phyloP scores from a whole-genome alignment of 257 asterid species.

The Solanum dulcamara region DNA sequence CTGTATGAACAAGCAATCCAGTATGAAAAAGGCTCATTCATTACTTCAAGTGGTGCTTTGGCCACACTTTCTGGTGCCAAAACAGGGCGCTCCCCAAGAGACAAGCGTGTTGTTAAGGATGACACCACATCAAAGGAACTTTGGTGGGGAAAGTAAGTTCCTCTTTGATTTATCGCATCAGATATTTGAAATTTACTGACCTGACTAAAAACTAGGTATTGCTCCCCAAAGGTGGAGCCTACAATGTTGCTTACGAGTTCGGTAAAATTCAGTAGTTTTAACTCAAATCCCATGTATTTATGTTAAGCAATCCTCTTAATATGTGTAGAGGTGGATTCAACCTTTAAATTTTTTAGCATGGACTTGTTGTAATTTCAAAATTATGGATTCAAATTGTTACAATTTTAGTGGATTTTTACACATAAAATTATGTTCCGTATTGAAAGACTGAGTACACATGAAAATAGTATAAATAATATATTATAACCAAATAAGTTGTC shows the following conservation, averaged over 20 bases:
- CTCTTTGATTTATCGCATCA: neutral
- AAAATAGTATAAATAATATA: neutral
- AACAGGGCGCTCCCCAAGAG: conserved; percentile 88
- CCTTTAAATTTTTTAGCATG: neutral
- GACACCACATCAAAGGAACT: conserved; percentile 58
- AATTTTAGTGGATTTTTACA: too few species aligned
- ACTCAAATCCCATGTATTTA: neutral
- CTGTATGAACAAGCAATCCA: conserved; percentile 81
- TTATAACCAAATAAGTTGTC: neutral
- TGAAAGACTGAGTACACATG: neutral
- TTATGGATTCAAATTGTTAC: too few species aligned
- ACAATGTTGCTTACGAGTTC: neutral
- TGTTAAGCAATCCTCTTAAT: neutral
- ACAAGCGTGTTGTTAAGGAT: conserved; percentile 80
- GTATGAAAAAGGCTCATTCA: conserved; percentile 76
- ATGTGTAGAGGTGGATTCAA: neutral
- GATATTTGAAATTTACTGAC: neutral
- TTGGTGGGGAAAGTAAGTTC: conserved; percentile 98
- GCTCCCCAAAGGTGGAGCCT: neutral
- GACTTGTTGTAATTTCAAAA: neutral
- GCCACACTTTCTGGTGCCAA: conserved; percentile 89
- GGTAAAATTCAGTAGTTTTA: too few species aligned
- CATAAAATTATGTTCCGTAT: neutral
- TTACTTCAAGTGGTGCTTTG: conserved; percentile 70
- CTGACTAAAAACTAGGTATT: neutral